Percentiles rank a stretch among this genome's conserved stretches.
Evolutionary conservation across 1,284 basidiomycete genomes (phyloP).

Genomic region (Mycosarcoma maydis): DNA sequence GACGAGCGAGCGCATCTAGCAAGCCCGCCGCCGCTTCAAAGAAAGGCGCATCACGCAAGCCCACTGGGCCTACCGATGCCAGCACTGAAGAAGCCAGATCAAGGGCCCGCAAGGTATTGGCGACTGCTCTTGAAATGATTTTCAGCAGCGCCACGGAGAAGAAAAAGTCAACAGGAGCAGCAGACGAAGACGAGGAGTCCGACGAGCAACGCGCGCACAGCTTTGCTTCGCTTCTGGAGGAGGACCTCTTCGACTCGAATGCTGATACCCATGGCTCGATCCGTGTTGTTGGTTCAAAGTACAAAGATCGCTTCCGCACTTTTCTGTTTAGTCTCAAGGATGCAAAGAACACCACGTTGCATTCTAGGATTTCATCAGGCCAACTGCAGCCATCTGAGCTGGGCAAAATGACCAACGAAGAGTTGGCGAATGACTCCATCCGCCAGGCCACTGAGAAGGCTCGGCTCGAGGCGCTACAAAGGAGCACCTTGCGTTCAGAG

Average conservation of each 20-base stretch:
- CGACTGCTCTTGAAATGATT: slow-evolving; percentile 25
- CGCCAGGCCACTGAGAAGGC: slow-evolving; percentile 61
- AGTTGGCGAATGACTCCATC: slow-evolving; percentile 63
- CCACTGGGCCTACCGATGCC: slow-evolving; percentile 26
- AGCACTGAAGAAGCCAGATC: slow-evolving; percentile 42
- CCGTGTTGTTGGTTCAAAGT: slow-evolving; percentile 31
- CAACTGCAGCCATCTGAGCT: slow-evolving; percentile 50
- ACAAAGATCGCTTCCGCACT: slow-evolving; percentile 63
- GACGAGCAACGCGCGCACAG: slow-evolving; percentile 12
- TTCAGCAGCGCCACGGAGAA: slow-evolving; percentile 4
- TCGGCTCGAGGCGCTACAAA: slow-evolving; percentile 56
- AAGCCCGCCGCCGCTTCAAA: slow-evolving; percentile 10
- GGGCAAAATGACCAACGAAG: slow-evolving; percentile 58
- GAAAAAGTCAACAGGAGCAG: background rate
- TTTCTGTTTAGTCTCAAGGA: slow-evolving; percentile 66
- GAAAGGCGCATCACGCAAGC: slow-evolving; percentile 18
- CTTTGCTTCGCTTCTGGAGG: slow-evolving; percentile 46
- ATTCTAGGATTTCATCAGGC: slow-evolving; percentile 56
- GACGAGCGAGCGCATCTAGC: slow-evolving; percentile 24
- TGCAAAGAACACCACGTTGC: slow-evolving; percentile 59
- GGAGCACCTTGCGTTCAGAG: slow-evolving; percentile 55
- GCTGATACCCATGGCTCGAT: slow-evolving; percentile 37
- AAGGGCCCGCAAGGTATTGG: slow-evolving; percentile 32
- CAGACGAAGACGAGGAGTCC: slow-evolving; percentile 7
- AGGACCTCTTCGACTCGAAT: slow-evolving; percentile 44